These are phyloP conservation scores for Aspergillus sclerotiicarbonarius DNA, from an alignment of 495 filamentous ascomycete genomes.

Conservation along the genomic window DNA sequence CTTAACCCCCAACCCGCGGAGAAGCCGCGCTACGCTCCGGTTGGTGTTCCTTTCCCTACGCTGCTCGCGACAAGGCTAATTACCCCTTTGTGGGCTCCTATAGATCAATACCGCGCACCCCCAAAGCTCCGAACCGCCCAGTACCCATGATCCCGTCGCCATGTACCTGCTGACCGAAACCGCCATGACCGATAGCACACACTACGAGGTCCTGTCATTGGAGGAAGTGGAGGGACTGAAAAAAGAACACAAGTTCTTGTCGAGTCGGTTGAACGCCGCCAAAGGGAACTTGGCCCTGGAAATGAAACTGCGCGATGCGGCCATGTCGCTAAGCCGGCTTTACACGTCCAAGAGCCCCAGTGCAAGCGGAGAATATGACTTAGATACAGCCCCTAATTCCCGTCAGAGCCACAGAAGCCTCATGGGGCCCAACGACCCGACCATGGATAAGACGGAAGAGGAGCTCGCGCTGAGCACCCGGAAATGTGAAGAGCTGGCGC, in stretches of 20 bases:
- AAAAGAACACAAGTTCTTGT: conserved; percentile 70
- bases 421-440: conserved; percentile 39
- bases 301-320: conserved; percentile 90
- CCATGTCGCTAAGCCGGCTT: conserved; percentile 75
- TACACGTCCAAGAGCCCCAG: conserved; percentile 56
- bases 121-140: conserved; percentile 43
- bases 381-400: conserved; percentile 26
- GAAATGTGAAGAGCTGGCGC: conserved; percentile 81
- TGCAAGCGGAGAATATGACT: conserved; percentile 32
- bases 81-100: conserved; percentile 4
- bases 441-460: conserved; percentile 60
- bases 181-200: conserved; percentile 79
- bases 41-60: conserved; percentile 23
- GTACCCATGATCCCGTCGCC: conserved; percentile 56
- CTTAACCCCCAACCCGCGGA: conserved; percentile 35
- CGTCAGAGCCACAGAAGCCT: conserved; percentile 48
- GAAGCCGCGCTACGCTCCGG: conserved; percentile 39
- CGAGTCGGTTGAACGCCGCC: conserved; percentile 72
- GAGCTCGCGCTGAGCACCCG: conserved; percentile 70
- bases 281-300: conserved; percentile 85
- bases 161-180: conserved; percentile 93
- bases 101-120: conserved; percentile 36
- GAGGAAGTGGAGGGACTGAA: conserved; percentile 91
- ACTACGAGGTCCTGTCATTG: conserved; percentile 80
- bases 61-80: conserved; percentile 16